Evolutionary conservation across 805 yeast genomes (phyloP), one percentile per base, ranked within the genome.

Genomic region (Candida lessepsii): DNA sequence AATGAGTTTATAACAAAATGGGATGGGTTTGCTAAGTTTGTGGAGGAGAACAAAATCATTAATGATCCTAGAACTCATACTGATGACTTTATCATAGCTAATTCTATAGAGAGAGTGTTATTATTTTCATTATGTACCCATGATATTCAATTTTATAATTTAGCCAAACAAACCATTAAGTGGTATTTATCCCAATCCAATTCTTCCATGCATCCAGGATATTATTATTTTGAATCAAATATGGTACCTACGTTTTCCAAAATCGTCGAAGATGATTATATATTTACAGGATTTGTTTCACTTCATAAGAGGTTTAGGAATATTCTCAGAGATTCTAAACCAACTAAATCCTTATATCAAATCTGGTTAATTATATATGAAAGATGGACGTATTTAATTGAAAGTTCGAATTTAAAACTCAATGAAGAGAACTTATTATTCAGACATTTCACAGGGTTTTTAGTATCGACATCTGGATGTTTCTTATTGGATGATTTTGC

Each of bases 231-330:
- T 37, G 20, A 26, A 1, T 39, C 46, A 7, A 57, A 63, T 41
- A 41, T 67, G 28, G 34, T 45, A 7, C 56, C 52, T 2, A 56
- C 65, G 0, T 65, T 69, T 39, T 49, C 53, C 18, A 46, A 46
- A 24, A 63, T 86, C 33, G 60, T 75, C 2, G 59, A 74, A 5
- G 89, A 82, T 45, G 75, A 70, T 16, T 62, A 65, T 16, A 74
- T 81, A 1, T 75, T 83, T 29, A 79, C 86, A 1, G 90, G 93
- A 20, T 71, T 81, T 15, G 80, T 83, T 20, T 89, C 95, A 0
- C 69, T 84, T 25, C 89, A 85, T 52, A 83, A 84, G 54, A 75
- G 79, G 43, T 60, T 84, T 38, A 70, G 85, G 54, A 57, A 42
- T 37, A 52, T 60, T 21, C 45, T 60, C 24, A 40, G 64, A 41